Evolutionary conservation across 768 basidiomycete species (phyloP).

Genomic region (Pulveroboletus sp.): DNA sequence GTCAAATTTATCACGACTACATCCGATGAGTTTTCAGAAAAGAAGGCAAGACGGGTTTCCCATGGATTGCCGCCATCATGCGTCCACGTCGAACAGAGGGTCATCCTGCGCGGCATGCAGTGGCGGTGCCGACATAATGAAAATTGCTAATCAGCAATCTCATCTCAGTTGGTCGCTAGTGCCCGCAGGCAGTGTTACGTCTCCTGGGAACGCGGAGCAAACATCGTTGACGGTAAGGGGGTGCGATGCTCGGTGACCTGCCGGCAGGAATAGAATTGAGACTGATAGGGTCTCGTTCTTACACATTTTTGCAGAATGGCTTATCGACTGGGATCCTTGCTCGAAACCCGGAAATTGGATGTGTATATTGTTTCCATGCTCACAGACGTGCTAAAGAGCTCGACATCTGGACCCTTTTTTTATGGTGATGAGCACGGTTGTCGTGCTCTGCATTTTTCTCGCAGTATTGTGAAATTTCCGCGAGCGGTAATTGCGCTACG

Average conservation of each 20-base stretch:
- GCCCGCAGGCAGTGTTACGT: conserved; percentile 26
- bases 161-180: conserved; percentile 27
- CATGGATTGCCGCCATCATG: conserved; percentile 23
- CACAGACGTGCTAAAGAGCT: background rate
- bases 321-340: conserved; percentile 15
- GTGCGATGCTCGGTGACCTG: conserved; percentile 19
- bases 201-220: conserved; percentile 21
- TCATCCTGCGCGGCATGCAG: conserved; percentile 23
- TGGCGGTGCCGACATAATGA: conserved; percentile 28
- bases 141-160: conserved; percentile 22
- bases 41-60: conserved; percentile 5
- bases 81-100: conserved; percentile 8
- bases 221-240: conserved; percentile 12
- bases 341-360: conserved; percentile 24
- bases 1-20: conserved; percentile 4
- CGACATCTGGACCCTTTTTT: conserved; percentile 1
- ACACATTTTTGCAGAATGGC: conserved; percentile 6
- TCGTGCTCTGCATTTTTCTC: conserved; percentile 20
- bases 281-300: background rate
- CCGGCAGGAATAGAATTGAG: background rate
- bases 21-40: background rate
- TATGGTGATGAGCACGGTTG: conserved; percentile 4
- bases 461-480: conserved; percentile 27
- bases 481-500: conserved; percentile 25
- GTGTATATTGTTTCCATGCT: conserved; percentile 14